A percentile compares a stretch with the other conserved stretches of the same genome.
Conservation (phyloP, 345 rosid species). For the Hevea brasiliensis region DNA sequence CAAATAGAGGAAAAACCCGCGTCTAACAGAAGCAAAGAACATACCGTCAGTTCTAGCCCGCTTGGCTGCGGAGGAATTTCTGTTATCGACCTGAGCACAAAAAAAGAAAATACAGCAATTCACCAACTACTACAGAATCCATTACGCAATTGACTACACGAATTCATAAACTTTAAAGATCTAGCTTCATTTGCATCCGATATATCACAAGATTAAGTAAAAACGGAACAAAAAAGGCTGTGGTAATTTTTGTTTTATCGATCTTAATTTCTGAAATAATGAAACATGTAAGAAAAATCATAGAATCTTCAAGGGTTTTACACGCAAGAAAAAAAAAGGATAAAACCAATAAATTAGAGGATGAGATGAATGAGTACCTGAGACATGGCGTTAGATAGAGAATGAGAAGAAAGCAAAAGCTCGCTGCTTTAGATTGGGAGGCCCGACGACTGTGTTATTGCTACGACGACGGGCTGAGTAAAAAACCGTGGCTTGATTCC, state of each 20-base stretch:
- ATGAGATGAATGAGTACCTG: slow-evolving; percentile 33
- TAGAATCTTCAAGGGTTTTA: not conserved
- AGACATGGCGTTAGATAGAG: slow-evolving; percentile 36
- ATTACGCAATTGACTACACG: not conserved
- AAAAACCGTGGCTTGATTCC: not conserved
- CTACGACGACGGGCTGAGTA: not conserved
- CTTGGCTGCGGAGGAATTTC: slow-evolving; percentile 94
- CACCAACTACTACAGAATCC: not conserved
- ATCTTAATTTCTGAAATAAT: not conserved
- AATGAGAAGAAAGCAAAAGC: no score
- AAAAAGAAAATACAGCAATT: not conserved
- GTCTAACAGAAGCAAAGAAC: slow-evolving; percentile 7
- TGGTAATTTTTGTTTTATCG: not conserved
- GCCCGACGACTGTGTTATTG: not conserved
- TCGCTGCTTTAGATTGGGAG: not conserved
- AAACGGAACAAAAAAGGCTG: not conserved
- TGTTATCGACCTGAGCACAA: slow-evolving; percentile 70
- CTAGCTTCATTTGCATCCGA: not conserved
- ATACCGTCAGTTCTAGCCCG: slow-evolving; percentile 98
- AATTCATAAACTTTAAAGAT: not conserved
- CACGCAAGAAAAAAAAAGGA: no score
- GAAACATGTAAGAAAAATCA: not conserved
- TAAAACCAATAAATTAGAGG: not conserved
- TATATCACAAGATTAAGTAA: not conserved
- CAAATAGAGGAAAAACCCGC: not conserved